Base-by-base conservation (phyloP, 345 rosid genomes). In the Citrus glauca region DNA sequence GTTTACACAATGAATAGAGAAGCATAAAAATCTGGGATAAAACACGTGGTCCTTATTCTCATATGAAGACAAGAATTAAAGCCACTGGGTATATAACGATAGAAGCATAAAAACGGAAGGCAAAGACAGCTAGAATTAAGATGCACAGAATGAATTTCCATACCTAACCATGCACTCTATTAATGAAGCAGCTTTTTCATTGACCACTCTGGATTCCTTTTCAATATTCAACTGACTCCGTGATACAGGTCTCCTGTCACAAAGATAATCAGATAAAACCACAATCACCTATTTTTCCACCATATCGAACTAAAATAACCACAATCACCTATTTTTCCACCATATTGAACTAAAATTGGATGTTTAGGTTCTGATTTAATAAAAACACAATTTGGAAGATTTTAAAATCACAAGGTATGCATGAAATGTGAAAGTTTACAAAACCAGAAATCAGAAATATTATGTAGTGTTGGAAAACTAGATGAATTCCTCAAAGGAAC, bases 151-250 rank as follows among this genome's bases (percentile, higher is more conserved):
- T 13, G 20, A 66, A 48, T 59, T 27, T 24, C 73, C 84, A 72
- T 83, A 95, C 98, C 94, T 85, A 77, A 92, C 83, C 87, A 95
- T 85, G 82, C 72, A 76, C 82, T 89, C 94, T 40, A 91, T 74
- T 62, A 90, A 72, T 74, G 76, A 67, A 63, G 87, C 83, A 85
- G 91, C 88, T 82, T 84, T 95, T 75, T 89, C 92, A 85, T 87
- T 85, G 78, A 83, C 78, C n/a, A 84, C 76, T 78, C 79, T 87
- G 72, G 78, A 78, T 57, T 85, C 87, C 70, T 85, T 89, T 33
- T 75, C 88, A 67, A 57, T 82, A 79, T 80, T 86, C 69, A 84
- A 79, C 59, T 71, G 69, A 85, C 80, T 85, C 66, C 88, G 85
- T 66, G 87, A 86, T 77, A 89, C 79, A 72, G 78, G 86, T 84